Percentiles rank a stretch among this genome's conserved stretches.
Evolutionary conservation across 768 basidiomycete species (phyloP).

Genomic region (Leucosporidium yakuticum): DNA sequence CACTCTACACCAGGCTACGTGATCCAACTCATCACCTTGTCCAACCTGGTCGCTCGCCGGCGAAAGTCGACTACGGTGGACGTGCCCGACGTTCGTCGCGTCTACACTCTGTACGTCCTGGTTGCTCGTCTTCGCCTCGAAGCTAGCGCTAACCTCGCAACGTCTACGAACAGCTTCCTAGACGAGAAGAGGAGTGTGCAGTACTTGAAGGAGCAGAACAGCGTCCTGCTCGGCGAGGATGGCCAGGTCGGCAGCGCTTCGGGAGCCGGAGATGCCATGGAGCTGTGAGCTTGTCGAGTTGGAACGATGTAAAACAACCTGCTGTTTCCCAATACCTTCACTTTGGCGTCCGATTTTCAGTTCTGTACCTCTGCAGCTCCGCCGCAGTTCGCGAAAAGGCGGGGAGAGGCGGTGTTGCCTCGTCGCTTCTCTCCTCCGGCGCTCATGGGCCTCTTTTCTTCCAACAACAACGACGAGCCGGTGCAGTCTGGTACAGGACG

Average conservation of each 20-base stretch:
- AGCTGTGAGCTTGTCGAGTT: neutral
- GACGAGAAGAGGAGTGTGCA: constrained; percentile 88
- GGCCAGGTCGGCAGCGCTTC: constrained; percentile 15
- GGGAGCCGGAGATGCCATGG: constrained; percentile 5
- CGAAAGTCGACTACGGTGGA: constrained; percentile 75
- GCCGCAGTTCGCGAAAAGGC: too few relatives aligned
- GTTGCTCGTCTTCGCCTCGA: neutral
- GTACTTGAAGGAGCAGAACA: constrained; percentile 65
- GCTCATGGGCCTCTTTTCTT: too few relatives aligned
- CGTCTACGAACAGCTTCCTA: constrained; percentile 61
- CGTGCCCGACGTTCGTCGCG: constrained; percentile 73
- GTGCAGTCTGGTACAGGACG: too few relatives aligned
- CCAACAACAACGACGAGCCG: too few relatives aligned
- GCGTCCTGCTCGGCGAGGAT: constrained; percentile 31
- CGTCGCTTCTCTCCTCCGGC: too few relatives aligned
- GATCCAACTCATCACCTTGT: constrained; percentile 89
- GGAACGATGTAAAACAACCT: too few relatives aligned
- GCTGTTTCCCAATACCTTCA: too few relatives aligned
- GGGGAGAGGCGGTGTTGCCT: too few relatives aligned
- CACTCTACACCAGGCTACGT: constrained; percentile 55
- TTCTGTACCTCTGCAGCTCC: too few relatives aligned
- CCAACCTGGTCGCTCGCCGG: constrained; percentile 74
- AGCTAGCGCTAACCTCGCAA: neutral
- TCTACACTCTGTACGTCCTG: constrained; percentile 53
- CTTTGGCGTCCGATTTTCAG: too few relatives aligned